Evolutionary conservation across 352 stramenopile species (phyloP).

Genomic region (Pythium pyrilobum): DNA sequence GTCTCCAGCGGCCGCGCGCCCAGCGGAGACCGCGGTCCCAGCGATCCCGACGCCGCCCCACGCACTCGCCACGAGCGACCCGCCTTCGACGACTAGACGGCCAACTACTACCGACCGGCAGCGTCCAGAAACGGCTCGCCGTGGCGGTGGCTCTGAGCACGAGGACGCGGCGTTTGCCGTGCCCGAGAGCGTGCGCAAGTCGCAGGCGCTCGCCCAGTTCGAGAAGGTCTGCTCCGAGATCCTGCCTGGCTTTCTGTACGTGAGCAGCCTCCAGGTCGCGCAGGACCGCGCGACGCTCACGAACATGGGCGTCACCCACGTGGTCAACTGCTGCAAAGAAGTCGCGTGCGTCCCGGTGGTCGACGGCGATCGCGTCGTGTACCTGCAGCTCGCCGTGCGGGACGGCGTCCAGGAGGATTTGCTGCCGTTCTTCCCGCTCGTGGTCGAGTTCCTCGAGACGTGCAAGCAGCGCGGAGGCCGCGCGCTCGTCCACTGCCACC

Average conservation of each 20-base stretch:
- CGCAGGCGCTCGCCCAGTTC: constrained; percentile 29
- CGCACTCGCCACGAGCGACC: not conserved
- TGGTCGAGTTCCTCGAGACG: constrained; percentile 36
- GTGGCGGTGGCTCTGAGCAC: not conserved
- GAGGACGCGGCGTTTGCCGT: constrained; percentile 19
- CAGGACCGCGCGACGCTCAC: constrained; percentile 20
- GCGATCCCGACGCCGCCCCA: constrained; percentile 5
- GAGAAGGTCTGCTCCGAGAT: constrained; percentile 57
- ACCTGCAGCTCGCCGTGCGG: constrained; percentile 35
- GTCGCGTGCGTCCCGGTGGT: constrained; percentile 8
- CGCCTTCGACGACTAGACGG: not conserved
- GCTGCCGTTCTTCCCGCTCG: constrained; percentile 44
- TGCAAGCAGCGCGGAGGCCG: constrained; percentile 15
- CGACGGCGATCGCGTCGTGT: not conserved
- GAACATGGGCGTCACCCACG: constrained; percentile 41
- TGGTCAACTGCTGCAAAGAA: constrained; percentile 56
- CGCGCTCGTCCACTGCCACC: constrained; percentile 64
- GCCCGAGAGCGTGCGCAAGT: constrained; percentile 63
- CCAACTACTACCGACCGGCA: too few relatives aligned
- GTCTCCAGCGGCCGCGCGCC: not conserved
- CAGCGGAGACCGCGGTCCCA: constrained; percentile 1
- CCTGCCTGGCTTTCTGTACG: constrained; percentile 41
- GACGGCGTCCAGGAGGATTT: constrained; percentile 66
- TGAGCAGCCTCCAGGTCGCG: constrained; percentile 49
- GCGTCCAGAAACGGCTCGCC: not conserved